Evolutionary conservation across 257 asterid genomes (phyloP).

Genomic region (Solanum chiquidenum): DNA sequence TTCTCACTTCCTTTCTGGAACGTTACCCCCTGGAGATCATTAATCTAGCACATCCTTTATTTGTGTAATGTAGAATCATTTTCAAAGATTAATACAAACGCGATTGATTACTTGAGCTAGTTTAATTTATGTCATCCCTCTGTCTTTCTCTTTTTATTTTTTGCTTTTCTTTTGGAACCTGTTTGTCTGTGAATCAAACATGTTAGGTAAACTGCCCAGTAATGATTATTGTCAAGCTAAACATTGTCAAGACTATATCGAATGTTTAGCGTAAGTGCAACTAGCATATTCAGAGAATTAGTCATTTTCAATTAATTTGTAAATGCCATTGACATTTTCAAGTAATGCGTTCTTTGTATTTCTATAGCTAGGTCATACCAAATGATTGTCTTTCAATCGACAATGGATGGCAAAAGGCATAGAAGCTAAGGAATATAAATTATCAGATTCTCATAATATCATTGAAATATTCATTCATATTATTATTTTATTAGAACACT

Average conservation of each 20-base stretch:
- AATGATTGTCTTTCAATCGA: no score
- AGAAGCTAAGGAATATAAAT: neutral
- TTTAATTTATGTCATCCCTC: neutral
- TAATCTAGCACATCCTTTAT: neutral
- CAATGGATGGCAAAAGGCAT: neutral
- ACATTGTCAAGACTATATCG: no score
- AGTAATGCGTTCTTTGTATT: no score
- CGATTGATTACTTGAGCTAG: neutral
- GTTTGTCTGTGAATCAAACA: neutral
- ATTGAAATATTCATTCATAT: neutral
- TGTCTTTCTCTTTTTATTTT: neutral
- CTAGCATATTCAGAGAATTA: neutral
- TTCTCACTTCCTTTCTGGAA: neutral
- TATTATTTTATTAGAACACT: neutral
- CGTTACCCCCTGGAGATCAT: neutral
- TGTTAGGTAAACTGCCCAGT: neutral
- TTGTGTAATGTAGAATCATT: neutral
- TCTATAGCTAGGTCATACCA: neutral
- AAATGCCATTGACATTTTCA: no score
- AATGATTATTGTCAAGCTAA: no score
- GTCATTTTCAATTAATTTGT: no score
- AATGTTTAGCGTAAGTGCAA: no score
- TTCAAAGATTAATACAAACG: neutral
- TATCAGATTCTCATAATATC: neutral
- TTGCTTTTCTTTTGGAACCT: neutral